Evolutionary conservation across 192 early-diverging fungal species (phyloP), one percentile per base, ranked within the genome.

Genomic region (Mortierella hygrophila): DNA sequence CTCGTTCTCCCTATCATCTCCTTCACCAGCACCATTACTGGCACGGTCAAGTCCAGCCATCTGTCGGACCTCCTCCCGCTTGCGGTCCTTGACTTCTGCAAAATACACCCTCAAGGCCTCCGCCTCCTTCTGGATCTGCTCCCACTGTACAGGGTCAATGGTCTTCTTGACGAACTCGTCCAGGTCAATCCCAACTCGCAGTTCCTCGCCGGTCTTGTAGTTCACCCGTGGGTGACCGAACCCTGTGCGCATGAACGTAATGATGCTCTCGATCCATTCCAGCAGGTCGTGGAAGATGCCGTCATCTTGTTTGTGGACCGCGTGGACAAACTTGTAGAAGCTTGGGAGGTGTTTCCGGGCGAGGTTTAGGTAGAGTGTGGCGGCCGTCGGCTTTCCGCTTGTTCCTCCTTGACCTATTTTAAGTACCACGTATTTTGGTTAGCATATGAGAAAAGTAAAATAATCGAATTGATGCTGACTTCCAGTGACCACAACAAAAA

Each of bases 271-370:
- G 41, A 91, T 87, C 76, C 87, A 92, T 16, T 65, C 54, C 4
- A 90, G 42, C 15, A 92, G 37, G 18, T 87, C 78, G 70, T 87
- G 78, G 79, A 92, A 92, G 15, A 92, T 72, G 8, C 82, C 73
- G 15, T 80, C 78, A 26, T 92, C 91, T 21, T 90, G 74, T 6
- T 73, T 75, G 75, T 92, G 88, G 3, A 92, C 87, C 20, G 79
- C 78, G 46, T 92, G 89, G 15, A 92, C 89, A 83, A 91, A 92
- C 6, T 70, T 60, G 72, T 92, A 92, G 60, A 92, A 92, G 11
- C 75, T 71, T 6, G 79, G 82, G n/a, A 90, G 83, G 70, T 92
- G 91, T 40, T 87, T 78, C 32, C 87, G 60, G 3, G 89, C 89
- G 2, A 92, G 78, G 13, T 78, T 71, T 79, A 80, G 4, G 89